Evolutionary conservation across 2,329 filamentous ascomycete species (phyloP).

Genomic region (Nigrospora osmanthi): DNA sequence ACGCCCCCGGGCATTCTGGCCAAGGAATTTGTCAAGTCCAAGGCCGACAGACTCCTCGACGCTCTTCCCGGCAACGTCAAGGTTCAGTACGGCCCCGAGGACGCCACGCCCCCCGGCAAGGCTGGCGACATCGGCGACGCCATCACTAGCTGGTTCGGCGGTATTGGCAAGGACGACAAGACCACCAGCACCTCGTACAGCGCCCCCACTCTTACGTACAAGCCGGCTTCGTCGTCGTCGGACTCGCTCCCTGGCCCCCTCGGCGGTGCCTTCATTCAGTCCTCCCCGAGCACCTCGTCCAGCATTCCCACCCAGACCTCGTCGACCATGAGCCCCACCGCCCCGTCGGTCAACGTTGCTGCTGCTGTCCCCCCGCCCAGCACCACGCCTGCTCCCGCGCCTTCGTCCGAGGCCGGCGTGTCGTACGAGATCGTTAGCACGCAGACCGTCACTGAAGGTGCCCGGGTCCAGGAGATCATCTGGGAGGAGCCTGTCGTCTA

Average conservation of each 20-base stretch:
- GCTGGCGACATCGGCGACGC: conserved; percentile 1
- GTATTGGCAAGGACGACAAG: conserved; percentile 8
- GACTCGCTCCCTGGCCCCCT: conserved; percentile 4
- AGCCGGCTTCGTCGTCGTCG: conserved; percentile 11
- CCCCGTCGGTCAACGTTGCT: conserved; percentile 5
- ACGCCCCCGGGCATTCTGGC: conserved; percentile 44
- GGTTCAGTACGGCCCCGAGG: conserved; percentile 28
- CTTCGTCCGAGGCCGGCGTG: conserved; percentile 22
- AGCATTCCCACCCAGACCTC: conserved; percentile 5
- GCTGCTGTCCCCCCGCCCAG: conserved; percentile 7
- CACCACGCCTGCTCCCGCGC: conserved; percentile 18
- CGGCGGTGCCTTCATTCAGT: conserved; percentile 23
- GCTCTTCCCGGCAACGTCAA: conserved; percentile 58
- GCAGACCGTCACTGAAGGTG: conserved; percentile 41
- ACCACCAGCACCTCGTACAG: conserved; percentile 9
- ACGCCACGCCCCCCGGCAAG: conserved; percentile 11
- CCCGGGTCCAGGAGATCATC: conserved; percentile 46
- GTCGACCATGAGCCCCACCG: conserved; percentile 1
- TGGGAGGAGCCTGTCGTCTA: conserved; percentile 49
- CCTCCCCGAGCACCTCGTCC: conserved; percentile 1
- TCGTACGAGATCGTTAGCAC: conserved; percentile 38
- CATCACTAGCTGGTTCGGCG: conserved; percentile 11
- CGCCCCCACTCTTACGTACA: conserved; percentile 17
- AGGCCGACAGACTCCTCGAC: conserved; percentile 35
- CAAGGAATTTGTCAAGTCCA: conserved; percentile 45